A percentile compares a stretch with the other conserved stretches of the same genome.
Conservation (phyloP, 2,329 filamentous ascomycete genomes). For the Epichloe brachyelytri region DNA sequence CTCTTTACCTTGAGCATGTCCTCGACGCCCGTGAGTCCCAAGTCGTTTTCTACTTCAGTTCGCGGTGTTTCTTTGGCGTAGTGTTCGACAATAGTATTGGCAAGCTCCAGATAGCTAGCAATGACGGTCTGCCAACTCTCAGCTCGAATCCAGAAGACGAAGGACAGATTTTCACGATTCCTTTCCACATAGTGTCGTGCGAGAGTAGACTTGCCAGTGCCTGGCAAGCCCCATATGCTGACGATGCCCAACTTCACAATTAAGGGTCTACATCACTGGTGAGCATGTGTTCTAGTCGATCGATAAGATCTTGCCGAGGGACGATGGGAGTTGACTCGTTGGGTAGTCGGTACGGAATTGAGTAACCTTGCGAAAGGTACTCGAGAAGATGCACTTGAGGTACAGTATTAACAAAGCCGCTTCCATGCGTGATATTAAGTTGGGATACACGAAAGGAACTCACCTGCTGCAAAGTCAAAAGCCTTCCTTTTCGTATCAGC, state of each 20-base stretch:
- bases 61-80: constrained; percentile 10
- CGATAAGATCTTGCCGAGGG: constrained; percentile 9
- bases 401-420: background rate
- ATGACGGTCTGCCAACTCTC: constrained; percentile 16
- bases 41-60: constrained; percentile 11
- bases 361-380: constrained; percentile 10
- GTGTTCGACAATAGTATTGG: constrained; percentile 9
- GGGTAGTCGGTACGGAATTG: constrained; percentile 10
- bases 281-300: constrained; percentile 9
- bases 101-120: constrained; percentile 15
- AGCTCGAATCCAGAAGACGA: constrained; percentile 15
- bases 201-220: constrained; percentile 14
- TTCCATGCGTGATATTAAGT: background rate
- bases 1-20: constrained; percentile 15
- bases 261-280: constrained; percentile 3
- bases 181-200: constrained; percentile 13
- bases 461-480: constrained; percentile 10
- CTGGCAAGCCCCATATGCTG: constrained; percentile 11
- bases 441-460: background rate
- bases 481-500: constrained; percentile 11
- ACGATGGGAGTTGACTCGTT: constrained; percentile 7
- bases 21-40: constrained; percentile 12
- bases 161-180: constrained; percentile 10
- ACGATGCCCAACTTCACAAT: constrained; percentile 10
- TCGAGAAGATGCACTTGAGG: constrained; percentile 8